Base-by-base conservation (phyloP, 345 rosid species). In the Excoecaria cochinchinensis region DNA sequence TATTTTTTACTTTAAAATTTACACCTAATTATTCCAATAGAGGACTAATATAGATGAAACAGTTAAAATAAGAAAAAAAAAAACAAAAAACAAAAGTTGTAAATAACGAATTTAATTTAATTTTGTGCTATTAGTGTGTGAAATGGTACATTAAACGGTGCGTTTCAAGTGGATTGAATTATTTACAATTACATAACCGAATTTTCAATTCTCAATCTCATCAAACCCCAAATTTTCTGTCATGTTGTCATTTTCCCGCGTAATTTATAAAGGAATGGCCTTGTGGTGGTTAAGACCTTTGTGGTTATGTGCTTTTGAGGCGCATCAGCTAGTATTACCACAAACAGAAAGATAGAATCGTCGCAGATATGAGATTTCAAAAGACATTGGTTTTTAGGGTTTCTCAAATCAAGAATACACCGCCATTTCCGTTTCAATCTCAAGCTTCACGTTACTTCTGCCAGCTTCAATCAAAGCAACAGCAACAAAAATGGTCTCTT, bases 401-500 rank as follows among this genome's bases (percentile, higher is more conserved):
- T 65, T 36, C 52, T 24, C 21, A 24, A 46, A 52, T 24, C 6
- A 53, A 39, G 50, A 64, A 52, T 22, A 39, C n/a, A 63, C 5
- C 21, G 48, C 76, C 60, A n/a, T 42, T 74, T 53, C 61, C 19
- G 13, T 56, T 66, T 56, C 72, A 67, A 17, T 63, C 62, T 22
- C 70, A 74, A 51, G 69, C 57, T 39, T 56, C 50, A 3, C 72
- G 47, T 44, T 46, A 0, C 65, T 67, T 75, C 47, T 75, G 72
- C 10, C 56, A 67, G 17, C 44, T 53, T 38, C 64, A 74, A 15
- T 16, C 71, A 11, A 22, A 68, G 11, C 51, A 64, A 39, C 61
- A 51, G 36, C 52, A 42, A 3, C 66, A 57, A 58, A 42, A 40
- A 19, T 3, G 48, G 51, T 53, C 3, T 3, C 3, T 53, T 51